phyloP scores from a whole-genome alignment of 148 eudicot species.

The Amaranthus cruentus region DNA sequence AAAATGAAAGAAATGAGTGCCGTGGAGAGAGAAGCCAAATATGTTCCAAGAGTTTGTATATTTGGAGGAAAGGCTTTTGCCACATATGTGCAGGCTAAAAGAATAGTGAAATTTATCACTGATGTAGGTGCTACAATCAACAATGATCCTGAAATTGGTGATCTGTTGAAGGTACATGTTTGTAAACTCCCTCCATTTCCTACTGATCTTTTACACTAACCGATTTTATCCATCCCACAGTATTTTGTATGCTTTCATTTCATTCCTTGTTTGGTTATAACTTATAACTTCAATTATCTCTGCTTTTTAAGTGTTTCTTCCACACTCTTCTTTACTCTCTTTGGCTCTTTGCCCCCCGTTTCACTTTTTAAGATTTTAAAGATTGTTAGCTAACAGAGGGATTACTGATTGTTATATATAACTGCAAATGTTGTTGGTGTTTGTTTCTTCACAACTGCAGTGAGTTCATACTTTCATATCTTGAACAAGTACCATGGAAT shows the following conservation, averaged over 20 bases:
- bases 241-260: no score
- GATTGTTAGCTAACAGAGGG: no score
- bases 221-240: no score
- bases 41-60: conserved; percentile 7
- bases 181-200: no score
- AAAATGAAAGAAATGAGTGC: conserved; percentile 8
- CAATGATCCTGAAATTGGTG: conserved; percentile 6
- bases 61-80: conserved; percentile 2
- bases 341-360: no score
- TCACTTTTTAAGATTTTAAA: no score
- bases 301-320: no score
- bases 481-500: background rate
- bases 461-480: background rate
- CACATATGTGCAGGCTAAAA: conserved; percentile 6
- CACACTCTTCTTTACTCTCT: no score
- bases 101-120: conserved; percentile 3
- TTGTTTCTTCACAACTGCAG: background rate
- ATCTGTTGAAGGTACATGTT: background rate
- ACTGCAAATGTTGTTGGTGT: background rate
- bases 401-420: background rate
- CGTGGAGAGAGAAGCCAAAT: background rate
- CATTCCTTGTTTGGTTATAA: no score
- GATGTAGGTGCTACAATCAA: conserved; percentile 2
- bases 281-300: no score
- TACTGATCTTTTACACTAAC: no score